Base-by-base conservation (phyloP, 1,139 yeast species). In the Yamadazyma songkhlaensis region DNA sequence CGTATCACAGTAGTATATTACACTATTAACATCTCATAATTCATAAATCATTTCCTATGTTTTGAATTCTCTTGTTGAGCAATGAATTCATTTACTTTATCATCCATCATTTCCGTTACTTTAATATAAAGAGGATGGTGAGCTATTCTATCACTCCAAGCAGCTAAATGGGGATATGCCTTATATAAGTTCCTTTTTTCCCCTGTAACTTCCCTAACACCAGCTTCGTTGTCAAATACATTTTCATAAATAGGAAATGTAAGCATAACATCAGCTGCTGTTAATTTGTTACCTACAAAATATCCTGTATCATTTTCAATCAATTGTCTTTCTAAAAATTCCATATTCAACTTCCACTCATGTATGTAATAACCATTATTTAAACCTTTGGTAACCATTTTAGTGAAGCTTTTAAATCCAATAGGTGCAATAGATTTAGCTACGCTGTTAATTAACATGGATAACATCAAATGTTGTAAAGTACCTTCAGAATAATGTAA, bases 241-340 rank as follows among this genome's bases (percentile, higher is more conserved):
- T 67, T 68, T 44, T 69, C 75, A 42, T 60, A 59, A 20, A 69
- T 43, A 0, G 78, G 77, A 57, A 69, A 76, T 15, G 67, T 62
- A 38, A 75, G 52, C 15, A 78, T 68, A 34, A 81, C 64, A 50
- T 81, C 88, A 2, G 86, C 87, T 2, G 70, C 84, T 1, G 81
- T 65, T 37, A 81, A 58, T 42, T 65, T 65, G 41, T 74, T 67
- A 3, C 81, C 81, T 9, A 77, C 82, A 51, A 80, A 77, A 57
- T 48, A 76, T 0, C 77, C 77, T 9, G 68, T 62, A 17, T 67
- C 67, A 35, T 70, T 64, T 35, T 59, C 54, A 26, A 51, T 55
- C 38, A 75, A 57, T 38, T 60, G 60, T 10, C 51, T 49, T 35
- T 75, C 79, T 45, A 74, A 57, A 44, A 58, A 70, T 30, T 63